Conservation (phyloP, 2,329 filamentous ascomycete genomes). For the Aspergillus transmontanensis region DNA sequence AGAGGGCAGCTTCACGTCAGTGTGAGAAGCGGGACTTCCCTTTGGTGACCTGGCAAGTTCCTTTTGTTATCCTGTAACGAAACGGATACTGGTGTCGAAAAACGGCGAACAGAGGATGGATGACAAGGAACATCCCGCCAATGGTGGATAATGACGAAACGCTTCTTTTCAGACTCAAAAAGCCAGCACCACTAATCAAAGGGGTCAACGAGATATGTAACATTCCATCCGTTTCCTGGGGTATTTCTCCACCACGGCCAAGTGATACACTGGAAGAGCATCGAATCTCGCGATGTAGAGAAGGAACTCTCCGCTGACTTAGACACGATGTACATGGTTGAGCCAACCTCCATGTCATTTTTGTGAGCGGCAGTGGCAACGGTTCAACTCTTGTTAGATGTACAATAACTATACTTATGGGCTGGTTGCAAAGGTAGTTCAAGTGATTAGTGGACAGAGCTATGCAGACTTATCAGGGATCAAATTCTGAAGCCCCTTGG, state of each 20-base stretch:
- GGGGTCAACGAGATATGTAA: neutral
- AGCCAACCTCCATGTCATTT: slow-evolving; percentile 32
- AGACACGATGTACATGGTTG: slow-evolving; percentile 31
- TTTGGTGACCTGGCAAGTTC: no score
- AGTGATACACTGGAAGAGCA: neutral
- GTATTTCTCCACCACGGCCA: slow-evolving; percentile 23
- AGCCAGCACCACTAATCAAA: neutral
- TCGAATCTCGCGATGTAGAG: slow-evolving; percentile 27
- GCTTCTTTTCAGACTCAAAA: neutral
- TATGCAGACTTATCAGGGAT: no score
- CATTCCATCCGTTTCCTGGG: slow-evolving; percentile 15
- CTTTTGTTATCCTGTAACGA: no score
- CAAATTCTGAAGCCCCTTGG: no score
- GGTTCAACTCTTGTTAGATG: no score
- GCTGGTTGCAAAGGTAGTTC: no score
- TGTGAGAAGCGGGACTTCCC: no score
- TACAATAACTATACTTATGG: no score
- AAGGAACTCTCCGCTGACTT: slow-evolving; percentile 12
- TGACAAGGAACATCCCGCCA: neutral
- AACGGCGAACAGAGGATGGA: no score
- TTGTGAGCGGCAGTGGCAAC: slow-evolving; percentile 22
- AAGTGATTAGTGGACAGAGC: no score
- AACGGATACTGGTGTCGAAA: no score
- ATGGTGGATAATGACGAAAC: neutral
- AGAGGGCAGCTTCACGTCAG: no score